These are phyloP conservation scores for Candida tallmaniae DNA, from an alignment of 805 yeast genomes.

Conservation along the genomic window DNA sequence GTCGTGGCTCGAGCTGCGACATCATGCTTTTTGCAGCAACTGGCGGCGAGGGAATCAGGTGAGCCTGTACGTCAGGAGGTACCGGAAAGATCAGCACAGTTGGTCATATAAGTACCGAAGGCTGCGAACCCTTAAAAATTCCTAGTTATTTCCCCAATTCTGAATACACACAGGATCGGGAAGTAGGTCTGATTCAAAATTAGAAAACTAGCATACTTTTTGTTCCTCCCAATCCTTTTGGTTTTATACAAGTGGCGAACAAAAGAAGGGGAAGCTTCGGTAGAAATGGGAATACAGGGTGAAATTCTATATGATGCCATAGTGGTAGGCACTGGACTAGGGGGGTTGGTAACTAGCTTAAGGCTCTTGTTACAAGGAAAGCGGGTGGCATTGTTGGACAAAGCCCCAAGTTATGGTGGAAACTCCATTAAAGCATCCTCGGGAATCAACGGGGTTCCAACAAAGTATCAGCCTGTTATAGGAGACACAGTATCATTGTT, in stretches of 20 bases:
- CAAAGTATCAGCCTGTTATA: conserved; percentile 20
- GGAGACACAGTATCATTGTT: conserved; percentile 26
- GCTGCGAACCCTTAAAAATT: too few species aligned
- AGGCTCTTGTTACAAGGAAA: conserved; percentile 32
- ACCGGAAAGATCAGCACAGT: too few species aligned
- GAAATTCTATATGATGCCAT: conserved; percentile 15
- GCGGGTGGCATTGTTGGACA: conserved; percentile 47
- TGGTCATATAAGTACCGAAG: too few species aligned
- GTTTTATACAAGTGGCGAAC: too few species aligned
- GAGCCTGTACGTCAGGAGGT: too few species aligned
- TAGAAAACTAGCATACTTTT: neutral
- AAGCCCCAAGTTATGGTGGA: conserved; percentile 48
- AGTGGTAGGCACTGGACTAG: conserved; percentile 54
- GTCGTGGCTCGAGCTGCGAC: too few species aligned
- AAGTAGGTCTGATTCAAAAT: neutral
- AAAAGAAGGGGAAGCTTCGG: neutral
- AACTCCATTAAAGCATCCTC: conserved; percentile 60
- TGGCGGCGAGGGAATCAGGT: too few species aligned
- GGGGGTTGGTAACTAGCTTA: conserved; percentile 47
- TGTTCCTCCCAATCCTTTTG: neutral
- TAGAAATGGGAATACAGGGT: neutral
- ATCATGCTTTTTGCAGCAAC: too few species aligned
- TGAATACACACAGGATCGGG: too few species aligned
- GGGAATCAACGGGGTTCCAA: conserved; percentile 49
- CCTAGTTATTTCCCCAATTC: too few species aligned